Base-by-base conservation (phyloP, 2,329 filamentous ascomycete species). In the Fusarium sp. region DNA sequence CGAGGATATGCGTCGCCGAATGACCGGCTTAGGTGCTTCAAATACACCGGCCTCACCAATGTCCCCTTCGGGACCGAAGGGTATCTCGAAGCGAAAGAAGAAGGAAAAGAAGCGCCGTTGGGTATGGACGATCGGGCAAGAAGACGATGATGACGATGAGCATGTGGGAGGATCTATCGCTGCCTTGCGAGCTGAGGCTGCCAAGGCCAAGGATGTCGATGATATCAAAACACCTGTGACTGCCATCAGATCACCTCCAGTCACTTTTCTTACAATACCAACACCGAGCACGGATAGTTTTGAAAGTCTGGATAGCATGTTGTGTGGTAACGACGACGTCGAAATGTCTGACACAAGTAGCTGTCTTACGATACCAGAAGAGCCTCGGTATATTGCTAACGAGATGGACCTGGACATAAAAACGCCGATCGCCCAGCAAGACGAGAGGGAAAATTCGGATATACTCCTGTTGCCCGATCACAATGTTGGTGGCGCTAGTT, bases 71-170 rank as follows among this genome's bases (percentile, higher is more conserved):
- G 83, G 79, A 3, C 71, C 78, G 7, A 81, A 79, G 1, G 84
- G 84, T 4, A 80, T 86, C 49, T 82, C 84, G n/a, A 89, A 88
- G 76, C 81, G 84, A 12, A 88, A 84, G 65, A 76, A 80, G 32
- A 82, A 81, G 74, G 88, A 90, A 70, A 90, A 88, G 83, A 89
- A 87, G 78, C 81, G 88, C 14, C 85, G 85, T 45, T 91, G 88
- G 89, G 86, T 89, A 37, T 91, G 89, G 89, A 91, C 89, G 3
- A 90, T 91, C 46, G 87, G 85, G 4, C 83, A 84, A 62, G 86
- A 84, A 61, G 86, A 87, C 2, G 83, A 83, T 3, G 81, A 84
- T 10, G 81, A 82, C 16, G 80, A 83, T 49, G 80, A 82, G 58
- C 79, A 81, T 32, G 76, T 83, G 7, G 82, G 81, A 37, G 83